Evolutionary conservation across 139 green algal genomes (phyloP), one percentile per base, ranked within the genome.

Genomic region (Chlamydomonas incerta): DNA sequence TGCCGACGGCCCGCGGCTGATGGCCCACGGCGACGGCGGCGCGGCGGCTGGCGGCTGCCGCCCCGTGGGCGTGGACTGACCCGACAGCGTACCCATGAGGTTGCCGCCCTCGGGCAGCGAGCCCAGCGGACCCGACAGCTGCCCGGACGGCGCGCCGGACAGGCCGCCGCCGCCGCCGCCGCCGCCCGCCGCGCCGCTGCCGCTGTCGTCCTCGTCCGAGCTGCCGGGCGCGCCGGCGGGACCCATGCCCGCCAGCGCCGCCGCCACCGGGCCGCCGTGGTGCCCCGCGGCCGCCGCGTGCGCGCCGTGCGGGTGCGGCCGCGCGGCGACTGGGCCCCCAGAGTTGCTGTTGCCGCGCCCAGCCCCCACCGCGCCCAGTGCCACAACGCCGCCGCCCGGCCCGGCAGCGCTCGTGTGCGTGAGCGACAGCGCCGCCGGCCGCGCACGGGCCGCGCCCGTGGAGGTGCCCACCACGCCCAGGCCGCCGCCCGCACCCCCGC

Each of bases 381-480:
- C 5, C 41, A 50, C 41, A 5, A 50, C 41, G 41, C 41, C 41
- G 8, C 41, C 41, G 8, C 41, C 41, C 6, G 41, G 41, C 41
- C 41, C 41, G 41, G 41, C n/a, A n/a, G n/a, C 41, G 41, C 41
- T 50, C 6, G 41, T 50, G 41, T 50, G 41, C 41, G 60, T n/a
- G 3, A 66, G 8, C 8, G 60, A 9, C 17, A 66, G 13, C n/a
- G 65, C 65, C 65, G 65, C n/a, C 5, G 65, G 65, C 3, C 65
- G 31, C n/a, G 8, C 14, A 15, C 65, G 65, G n/a, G n/a, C 35
- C 11, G 74, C 70, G 34, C 74, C 74, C 6, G 60, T 82, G 34
- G 74, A 71, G 21, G 74, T 82, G 34, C 74, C 74, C 4, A 73
- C 76, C 0, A 73, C n/a, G 46, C 76, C 76, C 62, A 74, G 28